Evolutionary conservation across 164 flowering plant genomes (phyloP).

Genomic region (Warburgia ugandensis): DNA sequence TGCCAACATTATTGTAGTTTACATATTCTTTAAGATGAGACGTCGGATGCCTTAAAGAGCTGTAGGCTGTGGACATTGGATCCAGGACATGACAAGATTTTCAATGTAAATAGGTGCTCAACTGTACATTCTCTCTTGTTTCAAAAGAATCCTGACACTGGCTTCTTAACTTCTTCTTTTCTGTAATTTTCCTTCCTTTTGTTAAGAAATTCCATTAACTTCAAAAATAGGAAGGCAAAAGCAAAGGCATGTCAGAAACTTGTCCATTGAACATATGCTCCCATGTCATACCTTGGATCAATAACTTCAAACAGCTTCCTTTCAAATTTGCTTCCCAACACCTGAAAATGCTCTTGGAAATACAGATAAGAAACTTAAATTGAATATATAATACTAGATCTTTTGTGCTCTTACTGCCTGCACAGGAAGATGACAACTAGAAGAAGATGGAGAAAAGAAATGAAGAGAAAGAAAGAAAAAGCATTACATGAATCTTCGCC

Average conservation of each 20-base stretch:
- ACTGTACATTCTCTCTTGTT: too few species aligned
- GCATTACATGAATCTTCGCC: constrained; percentile 47
- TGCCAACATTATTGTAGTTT: too few species aligned
- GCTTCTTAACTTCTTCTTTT: too few species aligned
- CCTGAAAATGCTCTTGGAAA: constrained; percentile 30
- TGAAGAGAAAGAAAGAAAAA: background rate
- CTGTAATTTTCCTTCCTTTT: too few species aligned
- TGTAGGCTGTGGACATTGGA: too few species aligned
- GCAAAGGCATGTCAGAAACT: background rate
- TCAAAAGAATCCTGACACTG: too few species aligned
- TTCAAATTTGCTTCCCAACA: constrained; percentile 46
- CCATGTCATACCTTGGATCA: constrained; percentile 42
- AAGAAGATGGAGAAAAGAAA: background rate
- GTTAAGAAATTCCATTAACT: too few species aligned
- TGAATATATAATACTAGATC: background rate
- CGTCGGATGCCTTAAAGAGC: too few species aligned
- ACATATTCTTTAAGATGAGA: too few species aligned
- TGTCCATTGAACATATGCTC: background rate
- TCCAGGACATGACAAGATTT: too few species aligned
- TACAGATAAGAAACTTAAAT: constrained; percentile 2
- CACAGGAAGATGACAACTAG: background rate
- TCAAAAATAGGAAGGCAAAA: too few species aligned
- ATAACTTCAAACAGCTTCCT: constrained; percentile 37
- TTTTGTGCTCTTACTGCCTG: background rate
- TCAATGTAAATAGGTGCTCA: too few species aligned